These are phyloP conservation scores for Candida argentea DNA, from an alignment of 805 yeast species.

Conservation along the genomic window DNA sequence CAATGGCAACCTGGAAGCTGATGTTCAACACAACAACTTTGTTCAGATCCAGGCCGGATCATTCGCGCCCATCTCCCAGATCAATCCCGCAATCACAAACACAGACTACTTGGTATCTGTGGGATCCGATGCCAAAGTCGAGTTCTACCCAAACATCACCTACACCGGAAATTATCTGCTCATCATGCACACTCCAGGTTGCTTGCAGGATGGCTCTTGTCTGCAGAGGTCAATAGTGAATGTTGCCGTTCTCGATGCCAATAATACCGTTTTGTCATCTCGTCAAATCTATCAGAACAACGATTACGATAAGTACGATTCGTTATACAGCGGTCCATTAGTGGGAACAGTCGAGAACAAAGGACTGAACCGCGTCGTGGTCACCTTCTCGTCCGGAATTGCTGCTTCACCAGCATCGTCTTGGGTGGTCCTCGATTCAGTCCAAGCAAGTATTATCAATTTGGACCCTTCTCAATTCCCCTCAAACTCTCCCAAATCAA, in stretches of 20 bases:
- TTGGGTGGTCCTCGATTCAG: constrained; percentile 63
- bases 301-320: constrained; percentile 69
- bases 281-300: constrained; percentile 69
- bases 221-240: constrained; percentile 63
- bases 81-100: constrained; percentile 14
- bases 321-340: constrained; percentile 60
- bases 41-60: constrained; percentile 18
- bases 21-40: constrained; percentile 8
- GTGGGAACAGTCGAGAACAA: constrained; percentile 36
- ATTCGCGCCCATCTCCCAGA: constrained; percentile 17
- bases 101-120: constrained; percentile 23
- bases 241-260: constrained; percentile 50
- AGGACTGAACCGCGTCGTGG: constrained; percentile 20
- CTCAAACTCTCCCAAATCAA: constrained; percentile 14
- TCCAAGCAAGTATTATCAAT: constrained; percentile 38
- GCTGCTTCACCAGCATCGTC: constrained; percentile 14
- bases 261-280: constrained; percentile 33
- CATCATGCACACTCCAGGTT: constrained; percentile 79
- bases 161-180: constrained; percentile 69
- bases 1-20: constrained; percentile 12
- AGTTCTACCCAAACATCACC: constrained; percentile 58
- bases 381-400: constrained; percentile 17
- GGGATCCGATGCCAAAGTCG: constrained; percentile 20
- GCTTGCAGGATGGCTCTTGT: constrained; percentile 61
- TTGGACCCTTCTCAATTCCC: constrained; percentile 40